Base-by-base conservation (phyloP, 2,329 filamentous ascomycete genomes). In the Botryotinia globosa region DNA sequence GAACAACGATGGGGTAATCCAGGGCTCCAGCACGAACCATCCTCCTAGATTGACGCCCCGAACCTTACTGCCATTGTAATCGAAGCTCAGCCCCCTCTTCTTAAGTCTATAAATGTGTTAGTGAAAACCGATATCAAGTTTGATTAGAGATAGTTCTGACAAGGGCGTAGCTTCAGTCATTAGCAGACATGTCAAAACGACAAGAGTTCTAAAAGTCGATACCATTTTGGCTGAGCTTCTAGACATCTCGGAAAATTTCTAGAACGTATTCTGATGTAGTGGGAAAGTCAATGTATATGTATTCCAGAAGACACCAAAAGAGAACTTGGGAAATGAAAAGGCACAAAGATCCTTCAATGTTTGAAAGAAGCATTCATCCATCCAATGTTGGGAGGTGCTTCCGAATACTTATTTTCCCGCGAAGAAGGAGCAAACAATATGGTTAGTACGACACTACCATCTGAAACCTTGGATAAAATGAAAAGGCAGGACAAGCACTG, bases 11-110 rank as follows among this genome's bases (percentile, higher is more conserved):
- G 87, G 87, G 3, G 86, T 88, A 69, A 89, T 89, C 85, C 86
- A 88, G 58, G 82, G 81, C 76, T 80, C 78, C 1, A 80, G 74
- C 14, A 80, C 78, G 25, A 79, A 77, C 79, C 78, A 80, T 1
- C 89, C 89, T 70, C 89, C 88, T 8, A 90, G 83, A 78, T 91
- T 91, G 44, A 91, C 89, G 71, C 89, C 89, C 20, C 88, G 86
- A 59, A 91, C 85, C 77, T 88, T 89, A 32, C 85, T 77, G 61
- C 79, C 79, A 72, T 84, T 83, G 80, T 87, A 90, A 77, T 86
- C 80, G 76, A 89, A 90, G 48, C 84, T 80, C 25, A 83, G 79
- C 6, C 64, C 73, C 59, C 73, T 70, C 51, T 75, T 75, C 44
- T 75, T 74, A 18, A 70, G 73, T 72, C 76, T 56, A 25, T 34